Evolutionary conservation across 2,329 filamentous ascomycete species (phyloP), one percentile per base, ranked within the genome.

Genomic region (Fusarium illudens): DNA sequence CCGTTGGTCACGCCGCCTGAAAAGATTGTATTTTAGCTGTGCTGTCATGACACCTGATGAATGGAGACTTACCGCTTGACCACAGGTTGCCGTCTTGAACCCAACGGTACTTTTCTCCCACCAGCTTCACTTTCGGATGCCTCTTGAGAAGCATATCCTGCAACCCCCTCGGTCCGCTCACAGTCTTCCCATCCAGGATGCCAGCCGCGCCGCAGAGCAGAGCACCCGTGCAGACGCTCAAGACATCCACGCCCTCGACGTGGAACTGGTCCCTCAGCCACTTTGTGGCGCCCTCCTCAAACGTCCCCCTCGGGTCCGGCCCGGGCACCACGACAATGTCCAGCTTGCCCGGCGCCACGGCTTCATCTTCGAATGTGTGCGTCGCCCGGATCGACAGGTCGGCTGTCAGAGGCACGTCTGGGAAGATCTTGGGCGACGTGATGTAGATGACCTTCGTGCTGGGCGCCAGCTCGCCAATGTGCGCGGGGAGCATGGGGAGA

Each of bases 1-100:
- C 84, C 84, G 63, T 87, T 87, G 12, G 85, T 87, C 55, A 87
- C 76, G 52, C 83, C 84, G n/a, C 84, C 83, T 85, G 12, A 11
- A 22, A 42, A 9, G 19, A 37, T 42, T 6, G 20, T 22, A 36
- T 60, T n/a, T n/a, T 37, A 64, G 48, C 29, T 7, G 42, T 12
- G n/a, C 33, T 13, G n/a, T 34, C 30, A 32, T 7, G 27, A 12
- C 19, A 12, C 19, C 19, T 12, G 17, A 10, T 17, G 48, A 32
- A 6, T 9, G n/a, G 12, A 55, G 22, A 79, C 81, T 58, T 73
- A 84, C 84, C 85, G 67, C 84, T 83, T 25, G 81, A 83, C 85
- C 86, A 87, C 37, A 87, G 73, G 67, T 84, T 86, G 10, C 84
- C 84, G 64, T 87, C 84, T 58, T 80, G 78, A 34, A 81, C 75